These are phyloP conservation scores for Hypocreales sp. DNA, from an alignment of 2,329 filamentous ascomycete genomes.

Conservation along the genomic window DNA sequence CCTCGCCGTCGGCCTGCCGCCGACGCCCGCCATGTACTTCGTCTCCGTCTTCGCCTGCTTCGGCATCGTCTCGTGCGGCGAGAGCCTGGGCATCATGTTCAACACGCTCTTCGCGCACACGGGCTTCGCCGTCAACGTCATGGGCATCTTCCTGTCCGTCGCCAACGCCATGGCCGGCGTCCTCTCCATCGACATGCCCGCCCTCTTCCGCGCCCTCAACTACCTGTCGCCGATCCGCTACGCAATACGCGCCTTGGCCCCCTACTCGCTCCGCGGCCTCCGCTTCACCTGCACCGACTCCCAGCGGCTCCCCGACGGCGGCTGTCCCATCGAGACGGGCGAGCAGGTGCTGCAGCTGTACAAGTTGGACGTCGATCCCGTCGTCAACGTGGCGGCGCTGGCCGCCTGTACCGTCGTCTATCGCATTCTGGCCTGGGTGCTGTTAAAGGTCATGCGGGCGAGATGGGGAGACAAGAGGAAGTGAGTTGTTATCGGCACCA, in stretches of 20 bases:
- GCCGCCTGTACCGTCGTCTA: conserved; percentile 51
- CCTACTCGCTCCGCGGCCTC: conserved; percentile 46
- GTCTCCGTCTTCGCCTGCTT: conserved; percentile 54
- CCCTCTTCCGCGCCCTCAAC: conserved; percentile 51
- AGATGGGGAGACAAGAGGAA: conserved; percentile 26
- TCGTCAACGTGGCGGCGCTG: conserved; percentile 45
- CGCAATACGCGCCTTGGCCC: conserved; percentile 48
- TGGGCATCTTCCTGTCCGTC: conserved; percentile 52
- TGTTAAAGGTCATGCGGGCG: conserved; percentile 38
- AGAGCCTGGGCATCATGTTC: conserved; percentile 66
- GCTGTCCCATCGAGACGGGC: conserved; percentile 50
- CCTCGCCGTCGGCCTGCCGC: conserved; percentile 49
- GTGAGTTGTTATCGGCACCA: too few species aligned
- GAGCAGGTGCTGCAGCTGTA: conserved; percentile 54
- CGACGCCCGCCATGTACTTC: conserved; percentile 50
- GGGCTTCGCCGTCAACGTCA: conserved; percentile 62
- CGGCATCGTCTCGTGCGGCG: conserved; percentile 58
- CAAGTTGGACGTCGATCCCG: conserved; percentile 44
- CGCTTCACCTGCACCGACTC: conserved; percentile 46
- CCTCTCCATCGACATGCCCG: conserved; percentile 54
- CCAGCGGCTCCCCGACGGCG: conserved; percentile 43
- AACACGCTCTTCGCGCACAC: conserved; percentile 62
- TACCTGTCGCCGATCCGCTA: conserved; percentile 61
- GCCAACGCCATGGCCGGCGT: conserved; percentile 58
- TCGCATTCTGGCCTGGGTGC: conserved; percentile 42